Base-by-base conservation (phyloP, 257 asterid genomes). In the Solanum pennellii region DNA sequence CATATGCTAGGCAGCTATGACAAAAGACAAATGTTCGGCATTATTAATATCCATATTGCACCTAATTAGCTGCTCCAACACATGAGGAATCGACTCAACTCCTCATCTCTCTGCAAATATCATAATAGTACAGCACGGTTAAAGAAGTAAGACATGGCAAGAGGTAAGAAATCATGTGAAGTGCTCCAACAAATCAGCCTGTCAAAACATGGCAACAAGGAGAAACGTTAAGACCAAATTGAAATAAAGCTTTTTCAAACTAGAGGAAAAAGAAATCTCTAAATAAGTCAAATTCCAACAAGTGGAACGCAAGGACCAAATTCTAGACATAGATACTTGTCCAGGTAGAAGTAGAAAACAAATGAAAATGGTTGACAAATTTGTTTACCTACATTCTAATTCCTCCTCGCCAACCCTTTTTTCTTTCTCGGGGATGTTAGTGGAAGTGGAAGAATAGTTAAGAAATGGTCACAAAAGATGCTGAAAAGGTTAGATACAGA, bases 121-220 rank as follows among this genome's bases (percentile, higher is more conserved):
- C 85, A 95, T 86, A 96, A 96, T 95, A 96, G 95, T 93, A 94
- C 98, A 93, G 91, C 95, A 94, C 94, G 96, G 96, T 96, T 96
- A 89, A 89, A 91, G 91, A 96, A 94, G 92, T 86, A 91, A 95
- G 93, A 93, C 94, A 95, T 94, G 94, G 97, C 94, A 94, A 94
- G 93, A 93, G 94, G 94, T 92, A 88, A 94, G 91, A 95, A 92
- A 96, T 95, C 95, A 94, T 95, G 98, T 88, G 93, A 93, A 89
- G 92, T 89, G 95, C 98, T 94, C 99, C 99, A 93, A 94, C 93
- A 95, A 90, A 92, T 88, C 94, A 91, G 92, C 99, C 98, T 95
- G 99, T 93, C 89, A 93, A 94, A 88, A 94, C 91, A 88, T 93
- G 89, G 89, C 88, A 93, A 88, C 86, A 73, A 82, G 87, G 86